These are phyloP conservation scores for Cladosporium sp. DNA, from an alignment of 2,329 filamentous ascomycete genomes.

Conservation along the genomic window DNA sequence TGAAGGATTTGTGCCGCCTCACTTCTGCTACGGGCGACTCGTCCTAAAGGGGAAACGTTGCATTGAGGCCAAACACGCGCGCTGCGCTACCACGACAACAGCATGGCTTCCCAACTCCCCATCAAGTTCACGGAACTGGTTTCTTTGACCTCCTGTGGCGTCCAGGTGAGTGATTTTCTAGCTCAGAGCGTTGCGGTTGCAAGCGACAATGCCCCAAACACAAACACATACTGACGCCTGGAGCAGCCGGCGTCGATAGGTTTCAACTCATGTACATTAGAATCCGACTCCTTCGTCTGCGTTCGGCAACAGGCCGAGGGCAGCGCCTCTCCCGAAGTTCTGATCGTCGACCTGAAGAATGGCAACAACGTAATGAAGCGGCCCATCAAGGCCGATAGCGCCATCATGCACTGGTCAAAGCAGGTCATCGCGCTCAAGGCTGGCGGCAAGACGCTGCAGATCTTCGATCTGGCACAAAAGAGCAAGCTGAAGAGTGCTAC, in stretches of 20 bases:
- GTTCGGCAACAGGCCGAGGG: constrained; percentile 90
- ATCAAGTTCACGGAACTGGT: constrained; percentile 92
- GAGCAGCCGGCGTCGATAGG: constrained; percentile 63
- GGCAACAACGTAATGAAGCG: constrained; percentile 90
- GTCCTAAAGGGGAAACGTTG: constrained; percentile 8
- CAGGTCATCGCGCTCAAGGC: constrained; percentile 97
- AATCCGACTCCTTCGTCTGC: constrained; percentile 95
- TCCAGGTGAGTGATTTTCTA: constrained; percentile 36
- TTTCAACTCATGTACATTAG: constrained; percentile 89
- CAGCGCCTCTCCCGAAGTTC: constrained; percentile 79
- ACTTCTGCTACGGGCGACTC: constrained; percentile 6
- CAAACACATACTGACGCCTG: constrained; percentile 18
- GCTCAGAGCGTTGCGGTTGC: not conserved
- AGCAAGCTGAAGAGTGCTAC: constrained; percentile 93
- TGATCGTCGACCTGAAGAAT: constrained; percentile 97
- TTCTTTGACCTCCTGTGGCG: constrained; percentile 51
- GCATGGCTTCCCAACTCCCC: constrained; percentile 63
- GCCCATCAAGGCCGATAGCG: constrained; percentile 98
- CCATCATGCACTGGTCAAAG: constrained; percentile 97
- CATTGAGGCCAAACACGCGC: constrained; percentile 15
- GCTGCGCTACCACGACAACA: constrained; percentile 25
- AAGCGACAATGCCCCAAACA: not conserved
- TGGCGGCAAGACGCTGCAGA: constrained; percentile 88
- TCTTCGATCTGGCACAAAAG: constrained; percentile 91
- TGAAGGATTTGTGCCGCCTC: constrained; percentile 14